A percentile compares a stretch with the other conserved stretches of the same genome.
phyloP scores from a whole-genome alignment of 768 basidiomycete genomes.

The Lactarius indigo region DNA sequence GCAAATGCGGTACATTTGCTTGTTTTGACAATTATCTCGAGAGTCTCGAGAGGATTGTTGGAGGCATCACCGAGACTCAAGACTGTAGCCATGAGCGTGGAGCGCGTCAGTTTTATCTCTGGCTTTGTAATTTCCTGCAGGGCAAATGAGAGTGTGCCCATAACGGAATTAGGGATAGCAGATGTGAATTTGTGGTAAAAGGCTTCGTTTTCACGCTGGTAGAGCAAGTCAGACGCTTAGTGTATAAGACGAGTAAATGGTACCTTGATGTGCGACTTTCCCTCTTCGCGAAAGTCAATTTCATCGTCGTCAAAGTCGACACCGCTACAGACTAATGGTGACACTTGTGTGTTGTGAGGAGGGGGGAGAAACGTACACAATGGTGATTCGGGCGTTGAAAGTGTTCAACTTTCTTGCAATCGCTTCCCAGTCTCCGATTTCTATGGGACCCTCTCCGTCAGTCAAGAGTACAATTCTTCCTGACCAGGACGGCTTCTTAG shows the following conservation, averaged over 20 bases:
- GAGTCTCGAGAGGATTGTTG: slow-evolving; percentile 59
- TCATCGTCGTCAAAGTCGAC: slow-evolving; percentile 84
- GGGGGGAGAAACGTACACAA: slow-evolving; percentile 55
- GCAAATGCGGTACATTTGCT: slow-evolving; percentile 76
- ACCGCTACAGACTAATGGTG: slow-evolving; percentile 50
- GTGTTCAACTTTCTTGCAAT: slow-evolving; percentile 63
- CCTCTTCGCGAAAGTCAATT: slow-evolving; percentile 55
- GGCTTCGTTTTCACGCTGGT: slow-evolving; percentile 66
- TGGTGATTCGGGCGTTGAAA: slow-evolving; percentile 53
- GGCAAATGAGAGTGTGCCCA: slow-evolving; percentile 65
- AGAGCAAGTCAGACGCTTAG: not conserved
- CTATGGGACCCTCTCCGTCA: slow-evolving; percentile 74
- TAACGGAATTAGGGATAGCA: slow-evolving; percentile 44
- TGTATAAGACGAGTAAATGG: slow-evolving; percentile 5
- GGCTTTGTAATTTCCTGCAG: slow-evolving; percentile 58
- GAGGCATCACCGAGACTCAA: slow-evolving; percentile 79
- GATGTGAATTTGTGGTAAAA: slow-evolving; percentile 55
- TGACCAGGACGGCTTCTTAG: slow-evolving; percentile 76
- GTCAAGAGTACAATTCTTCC: slow-evolving; percentile 82
- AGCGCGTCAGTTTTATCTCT: slow-evolving; percentile 65
- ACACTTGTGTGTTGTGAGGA: slow-evolving; percentile 1
- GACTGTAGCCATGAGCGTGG: slow-evolving; percentile 56
- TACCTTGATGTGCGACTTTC: slow-evolving; percentile 76
- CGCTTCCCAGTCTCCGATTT: slow-evolving; percentile 71
- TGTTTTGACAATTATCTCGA: slow-evolving; percentile 69